Evolutionary conservation across 176 grass and related monocot genomes (phyloP).

Genomic region (Paspalum notatum): DNA sequence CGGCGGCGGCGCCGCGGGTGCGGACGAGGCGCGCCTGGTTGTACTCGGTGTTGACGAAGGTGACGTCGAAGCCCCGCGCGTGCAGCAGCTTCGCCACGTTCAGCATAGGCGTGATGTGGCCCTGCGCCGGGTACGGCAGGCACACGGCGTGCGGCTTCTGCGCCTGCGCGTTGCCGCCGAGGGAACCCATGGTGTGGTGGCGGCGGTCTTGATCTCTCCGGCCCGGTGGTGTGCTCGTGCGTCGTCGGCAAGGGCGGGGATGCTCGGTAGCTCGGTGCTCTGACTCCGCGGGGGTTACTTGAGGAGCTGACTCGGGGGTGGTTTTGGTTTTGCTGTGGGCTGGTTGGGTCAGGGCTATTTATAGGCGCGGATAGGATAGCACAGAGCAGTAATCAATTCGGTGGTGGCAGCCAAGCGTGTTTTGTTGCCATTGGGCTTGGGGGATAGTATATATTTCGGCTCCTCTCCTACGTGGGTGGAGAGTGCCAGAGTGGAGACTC

Average conservation of each 20-base stretch:
- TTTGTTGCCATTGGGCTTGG: neutral
- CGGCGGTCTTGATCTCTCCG: neutral
- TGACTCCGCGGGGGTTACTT: neutral
- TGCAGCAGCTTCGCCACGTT: conserved; percentile 80
- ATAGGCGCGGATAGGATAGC: neutral
- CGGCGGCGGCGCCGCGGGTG: conserved; percentile 33
- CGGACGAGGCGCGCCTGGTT: conserved; percentile 72
- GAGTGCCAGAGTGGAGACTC: neutral
- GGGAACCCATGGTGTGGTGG: conserved; percentile 43
- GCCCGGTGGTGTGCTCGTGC: too few species aligned
- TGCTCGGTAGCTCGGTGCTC: too few species aligned
- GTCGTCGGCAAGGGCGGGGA: too few species aligned
- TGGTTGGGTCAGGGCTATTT: neutral
- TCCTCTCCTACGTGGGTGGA: neutral
- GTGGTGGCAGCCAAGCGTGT: neutral
- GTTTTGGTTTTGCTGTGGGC: neutral
- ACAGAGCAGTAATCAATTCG: too few species aligned
- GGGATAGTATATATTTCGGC: conserved; percentile 2
- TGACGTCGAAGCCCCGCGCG: conserved; percentile 65
- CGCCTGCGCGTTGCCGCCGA: conserved; percentile 12
- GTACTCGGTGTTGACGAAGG: conserved; percentile 74
- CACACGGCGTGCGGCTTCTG: conserved; percentile 63
- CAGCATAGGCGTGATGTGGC: conserved; percentile 80
- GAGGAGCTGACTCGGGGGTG: neutral
- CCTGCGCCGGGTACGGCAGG: conserved; percentile 77